Conservation (phyloP, 2,329 filamentous ascomycete species). For the Fusarium zealandicum region DNA sequence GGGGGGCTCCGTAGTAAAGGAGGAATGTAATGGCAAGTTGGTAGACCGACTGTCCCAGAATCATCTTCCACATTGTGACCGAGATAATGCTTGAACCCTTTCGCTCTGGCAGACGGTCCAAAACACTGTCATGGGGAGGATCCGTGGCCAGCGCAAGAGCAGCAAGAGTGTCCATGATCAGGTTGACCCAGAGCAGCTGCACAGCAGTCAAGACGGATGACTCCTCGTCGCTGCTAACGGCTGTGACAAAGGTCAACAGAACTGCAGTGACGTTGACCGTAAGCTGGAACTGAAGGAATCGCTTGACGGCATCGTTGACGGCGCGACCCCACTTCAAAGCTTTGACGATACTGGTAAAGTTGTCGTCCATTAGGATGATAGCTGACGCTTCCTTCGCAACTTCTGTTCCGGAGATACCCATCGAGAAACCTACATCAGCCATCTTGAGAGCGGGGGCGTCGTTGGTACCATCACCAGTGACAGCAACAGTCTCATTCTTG, state of each 20-base stretch:
- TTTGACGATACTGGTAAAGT: slow-evolving; percentile 86
- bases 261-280: slow-evolving; percentile 94
- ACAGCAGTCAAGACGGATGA: slow-evolving; percentile 84
- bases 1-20: slow-evolving; percentile 76
- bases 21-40: slow-evolving; percentile 83
- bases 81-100: slow-evolving; percentile 74
- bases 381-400: slow-evolving; percentile 86
- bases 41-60: slow-evolving; percentile 89
- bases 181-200: slow-evolving; percentile 93
- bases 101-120: slow-evolving; percentile 75
- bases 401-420: slow-evolving; percentile 84
- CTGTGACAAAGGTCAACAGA: slow-evolving; percentile 84
- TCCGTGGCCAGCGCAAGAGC: slow-evolving; percentile 89
- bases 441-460: slow-evolving; percentile 82
- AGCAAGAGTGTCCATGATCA: slow-evolving; percentile 97
- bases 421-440: slow-evolving; percentile 84
- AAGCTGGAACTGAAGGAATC: slow-evolving; percentile 79
- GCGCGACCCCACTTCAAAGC: slow-evolving; percentile 82
- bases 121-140: slow-evolving; percentile 81
- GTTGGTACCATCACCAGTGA: slow-evolving; percentile 85
- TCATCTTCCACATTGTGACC: slow-evolving; percentile 99
- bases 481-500: slow-evolving; percentile 78
- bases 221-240: slow-evolving; percentile 74
- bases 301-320: slow-evolving; percentile 79
- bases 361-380: slow-evolving; percentile 88